Evolutionary conservation across 495 filamentous ascomycete genomes (phyloP).

Genomic region (Neurospora intermedia): DNA sequence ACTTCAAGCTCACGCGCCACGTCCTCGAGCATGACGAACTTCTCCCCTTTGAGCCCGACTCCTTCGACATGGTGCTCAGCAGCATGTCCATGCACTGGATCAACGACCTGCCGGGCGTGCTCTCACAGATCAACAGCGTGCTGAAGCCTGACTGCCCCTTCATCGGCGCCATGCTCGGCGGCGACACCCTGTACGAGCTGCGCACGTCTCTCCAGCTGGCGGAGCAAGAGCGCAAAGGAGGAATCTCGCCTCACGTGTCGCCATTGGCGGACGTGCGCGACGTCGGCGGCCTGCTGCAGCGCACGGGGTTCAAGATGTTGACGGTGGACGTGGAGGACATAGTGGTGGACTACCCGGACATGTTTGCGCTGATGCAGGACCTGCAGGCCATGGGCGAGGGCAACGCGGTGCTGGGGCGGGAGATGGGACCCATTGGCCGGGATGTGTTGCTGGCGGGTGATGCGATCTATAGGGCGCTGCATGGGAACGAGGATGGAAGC

Average conservation of each 20-base stretch:
- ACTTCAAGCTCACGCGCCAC: conserved; percentile 58
- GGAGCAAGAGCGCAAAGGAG: conserved; percentile 77
- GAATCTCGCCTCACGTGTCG: conserved; percentile 75
- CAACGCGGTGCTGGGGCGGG: conserved; percentile 73
- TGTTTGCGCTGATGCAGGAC: conserved; percentile 84
- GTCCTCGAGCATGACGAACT: conserved; percentile 59
- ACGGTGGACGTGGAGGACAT: conserved; percentile 98
- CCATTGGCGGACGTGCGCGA: conserved; percentile 89
- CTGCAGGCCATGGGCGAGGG: conserved; percentile 90
- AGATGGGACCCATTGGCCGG: conserved; percentile 60
- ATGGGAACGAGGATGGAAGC: conserved; percentile 57
- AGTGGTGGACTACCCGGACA: conserved; percentile 87
- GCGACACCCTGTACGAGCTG: conserved; percentile 88
- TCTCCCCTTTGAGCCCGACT: conserved; percentile 64
- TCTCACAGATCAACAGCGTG: conserved; percentile 68
- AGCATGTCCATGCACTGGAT: conserved; percentile 92
- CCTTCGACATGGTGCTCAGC: conserved; percentile 81
- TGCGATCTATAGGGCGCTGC: conserved; percentile 76
- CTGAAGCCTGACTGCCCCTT: conserved; percentile 90
- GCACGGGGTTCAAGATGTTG: conserved; percentile 86
- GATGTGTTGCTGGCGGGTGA: conserved; percentile 86
- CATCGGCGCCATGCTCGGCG: conserved; percentile 91
- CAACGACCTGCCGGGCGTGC: conserved; percentile 81
- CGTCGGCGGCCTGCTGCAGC: conserved; percentile 74
- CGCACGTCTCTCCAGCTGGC: conserved; percentile 90